Conservation (phyloP, 495 filamentous ascomycete genomes). For the Clavariopsis aquatica region DNA sequence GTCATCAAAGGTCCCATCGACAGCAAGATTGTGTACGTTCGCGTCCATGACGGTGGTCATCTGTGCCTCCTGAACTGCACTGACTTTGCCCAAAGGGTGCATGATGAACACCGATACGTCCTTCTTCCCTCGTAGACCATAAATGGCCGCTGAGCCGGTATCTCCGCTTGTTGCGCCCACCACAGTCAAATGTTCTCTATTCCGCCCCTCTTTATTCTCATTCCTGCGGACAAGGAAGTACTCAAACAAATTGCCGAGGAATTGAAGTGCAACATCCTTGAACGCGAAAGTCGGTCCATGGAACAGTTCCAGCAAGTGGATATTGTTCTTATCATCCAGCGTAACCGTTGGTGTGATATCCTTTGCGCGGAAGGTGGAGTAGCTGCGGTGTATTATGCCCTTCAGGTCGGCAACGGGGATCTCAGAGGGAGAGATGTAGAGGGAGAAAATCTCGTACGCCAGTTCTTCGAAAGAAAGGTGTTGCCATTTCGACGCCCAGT, state of each 20-base stretch:
- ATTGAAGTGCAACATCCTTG: slow-evolving; percentile 89
- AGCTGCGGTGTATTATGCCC: slow-evolving; percentile 74
- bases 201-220: slow-evolving; percentile 63
- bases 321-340: slow-evolving; percentile 63
- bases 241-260: slow-evolving; percentile 93
- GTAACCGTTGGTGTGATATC: slow-evolving; percentile 73
- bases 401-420: slow-evolving; percentile 79
- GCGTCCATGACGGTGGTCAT: slow-evolving; percentile 88
- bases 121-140: slow-evolving; percentile 95
- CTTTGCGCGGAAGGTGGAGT: slow-evolving; percentile 78
- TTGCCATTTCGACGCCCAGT: slow-evolving; percentile 69
- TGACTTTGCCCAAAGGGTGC: slow-evolving; percentile 79
- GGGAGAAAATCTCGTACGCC: slow-evolving; percentile 70
- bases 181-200: slow-evolving; percentile 84
- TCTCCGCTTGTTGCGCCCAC: slow-evolving; percentile 93
- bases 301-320: slow-evolving; percentile 91
- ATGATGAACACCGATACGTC: slow-evolving; percentile 92
- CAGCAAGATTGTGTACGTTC: slow-evolving; percentile 86
- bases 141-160: slow-evolving; percentile 93
- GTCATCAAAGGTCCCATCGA: slow-evolving; percentile 90
- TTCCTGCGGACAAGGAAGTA: slow-evolving; percentile 89
- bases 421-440: slow-evolving; percentile 80
- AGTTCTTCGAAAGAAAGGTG: slow-evolving; percentile 77
- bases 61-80: slow-evolving; percentile 86
- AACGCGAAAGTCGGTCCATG: slow-evolving; percentile 97